A percentile compares a stretch with the other conserved stretches of the same genome.
These are phyloP conservation scores for Apiospora hydei DNA, from an alignment of 2,329 filamentous ascomycete genomes.

Conservation along the genomic window DNA sequence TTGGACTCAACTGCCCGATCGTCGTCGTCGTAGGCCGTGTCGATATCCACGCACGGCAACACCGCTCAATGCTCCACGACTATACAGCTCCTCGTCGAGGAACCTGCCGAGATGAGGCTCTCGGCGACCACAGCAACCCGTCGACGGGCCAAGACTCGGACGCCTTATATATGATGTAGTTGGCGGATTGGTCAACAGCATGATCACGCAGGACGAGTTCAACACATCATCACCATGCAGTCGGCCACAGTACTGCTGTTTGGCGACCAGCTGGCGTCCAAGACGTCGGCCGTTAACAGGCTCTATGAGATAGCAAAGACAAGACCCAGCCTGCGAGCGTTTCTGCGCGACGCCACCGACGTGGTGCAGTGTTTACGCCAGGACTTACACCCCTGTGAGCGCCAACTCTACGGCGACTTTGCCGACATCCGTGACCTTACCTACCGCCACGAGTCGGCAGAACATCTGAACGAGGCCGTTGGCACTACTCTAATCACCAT, in stretches of 20 bases:
- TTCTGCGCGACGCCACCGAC: slow-evolving; percentile 21
- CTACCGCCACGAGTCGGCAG: slow-evolving; percentile 17
- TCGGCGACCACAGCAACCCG: background rate
- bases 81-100: too few species aligned
- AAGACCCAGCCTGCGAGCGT: background rate
- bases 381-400: background rate
- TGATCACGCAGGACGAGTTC: background rate
- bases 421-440: slow-evolving; percentile 18
- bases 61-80: background rate
- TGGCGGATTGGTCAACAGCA: background rate
- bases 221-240: slow-evolving; percentile 16
- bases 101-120: slow-evolving; percentile 11
- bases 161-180: background rate
- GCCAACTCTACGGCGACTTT: slow-evolving; percentile 21
- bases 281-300: slow-evolving; percentile 10
- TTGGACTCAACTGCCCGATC: slow-evolving; percentile 9
- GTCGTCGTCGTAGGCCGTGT: background rate
- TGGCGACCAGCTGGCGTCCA: slow-evolving; percentile 19
- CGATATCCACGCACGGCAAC: background rate
- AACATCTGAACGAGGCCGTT: slow-evolving; percentile 18
- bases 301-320: slow-evolving; percentile 15
- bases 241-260: slow-evolving; percentile 21
- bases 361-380: slow-evolving; percentile 19
- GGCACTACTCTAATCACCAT: slow-evolving; percentile 20
- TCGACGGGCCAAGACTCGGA: background rate